Base-by-base conservation (phyloP, 805 yeast genomes). In the Peterozyma toletana region DNA sequence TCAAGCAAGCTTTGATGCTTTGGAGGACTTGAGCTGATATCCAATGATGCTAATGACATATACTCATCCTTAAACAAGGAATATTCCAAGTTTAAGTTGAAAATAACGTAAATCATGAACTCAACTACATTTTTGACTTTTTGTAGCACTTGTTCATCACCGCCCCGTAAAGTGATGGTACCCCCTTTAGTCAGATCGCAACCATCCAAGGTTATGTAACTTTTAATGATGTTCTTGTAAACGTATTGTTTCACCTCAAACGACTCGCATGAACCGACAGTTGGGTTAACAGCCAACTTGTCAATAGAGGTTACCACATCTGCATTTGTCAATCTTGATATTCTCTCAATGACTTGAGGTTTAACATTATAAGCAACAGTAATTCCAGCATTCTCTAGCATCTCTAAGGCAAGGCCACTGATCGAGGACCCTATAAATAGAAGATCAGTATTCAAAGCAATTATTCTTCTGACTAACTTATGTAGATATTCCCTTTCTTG, bases 271-370 rank as follows among this genome's bases (percentile, higher is more conserved):
- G 68, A 66, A 0, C 99, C 99, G 41, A 93, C 66, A 44, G 73
- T 78, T 3, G 87, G 79, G 35, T 69, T 72, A 51, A 80, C 73
- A 11, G 93, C 86, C 11, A 93, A 66, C 55, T 84, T 86, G 55
- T 93, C 96, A 42, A 89, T 83, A 0, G 97, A 83, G 16, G 83
- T 79, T 16, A 87, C 84, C 17, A 95, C 80, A 54, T 89, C 96
- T 1, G 95, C 89, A 40, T 78, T 80, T 0, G 96, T 84, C 49
- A 88, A 70, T 43, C 88, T 68, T 0, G 96, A 77, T 3, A 91
- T 73, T 43, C 95, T 70, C 49, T 82, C 84, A 37, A 93, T 74
- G 1, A 89, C 90, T 50, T 80, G 88, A 0, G 86, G 86, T 55
- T 93, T 88, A 46, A 88, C 75, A 50, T 86, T 80, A 35, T 81